phyloP scores from a whole-genome alignment of 148 eudicot species.

The Gaultheria prostrata region DNA sequence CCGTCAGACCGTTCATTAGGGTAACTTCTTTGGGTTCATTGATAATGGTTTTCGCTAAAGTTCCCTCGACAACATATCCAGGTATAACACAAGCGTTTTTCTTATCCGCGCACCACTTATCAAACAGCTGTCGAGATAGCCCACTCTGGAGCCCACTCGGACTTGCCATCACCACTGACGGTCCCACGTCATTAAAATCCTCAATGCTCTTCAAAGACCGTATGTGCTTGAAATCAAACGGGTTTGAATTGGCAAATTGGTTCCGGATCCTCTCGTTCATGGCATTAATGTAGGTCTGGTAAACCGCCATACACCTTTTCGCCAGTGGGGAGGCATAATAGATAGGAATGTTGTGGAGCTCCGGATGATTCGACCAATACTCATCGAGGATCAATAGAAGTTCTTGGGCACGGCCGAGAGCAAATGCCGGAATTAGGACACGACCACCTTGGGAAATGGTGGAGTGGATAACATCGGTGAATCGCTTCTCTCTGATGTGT shows the following conservation, averaged over 20 bases:
- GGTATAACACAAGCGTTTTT: constrained; percentile 90
- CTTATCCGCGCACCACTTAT: constrained; percentile 88
- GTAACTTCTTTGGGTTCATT: constrained; percentile 92
- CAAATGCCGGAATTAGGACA: constrained; percentile 89
- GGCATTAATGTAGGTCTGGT: constrained; percentile 89
- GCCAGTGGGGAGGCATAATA: constrained; percentile 98
- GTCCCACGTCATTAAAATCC: constrained; percentile 74
- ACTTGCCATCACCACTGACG: constrained; percentile 93
- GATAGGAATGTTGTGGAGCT: constrained; percentile 78
- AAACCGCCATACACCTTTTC: constrained; percentile 89
- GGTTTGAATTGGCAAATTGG: constrained; percentile 83
- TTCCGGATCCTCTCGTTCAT: constrained; percentile 91
- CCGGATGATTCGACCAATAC: constrained; percentile 93
- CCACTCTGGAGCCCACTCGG: constrained; percentile 93
- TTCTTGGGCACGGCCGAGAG: constrained; percentile 99
- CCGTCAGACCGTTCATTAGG: constrained; percentile 73
- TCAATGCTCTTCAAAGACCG: constrained; percentile 75
- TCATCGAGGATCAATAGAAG: constrained; percentile 89
- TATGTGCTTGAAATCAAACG: constrained; percentile 88
- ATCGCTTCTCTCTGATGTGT: constrained; percentile 74
- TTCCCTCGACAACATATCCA: constrained; percentile 92
- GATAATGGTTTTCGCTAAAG: constrained; percentile 79
- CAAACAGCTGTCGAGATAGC: constrained; percentile 86
- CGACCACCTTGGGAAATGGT: constrained; percentile 92
- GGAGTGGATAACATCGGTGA: constrained; percentile 83